Base-by-base conservation (phyloP, 257 asterid genomes). In the Forsythia viridissima region DNA sequence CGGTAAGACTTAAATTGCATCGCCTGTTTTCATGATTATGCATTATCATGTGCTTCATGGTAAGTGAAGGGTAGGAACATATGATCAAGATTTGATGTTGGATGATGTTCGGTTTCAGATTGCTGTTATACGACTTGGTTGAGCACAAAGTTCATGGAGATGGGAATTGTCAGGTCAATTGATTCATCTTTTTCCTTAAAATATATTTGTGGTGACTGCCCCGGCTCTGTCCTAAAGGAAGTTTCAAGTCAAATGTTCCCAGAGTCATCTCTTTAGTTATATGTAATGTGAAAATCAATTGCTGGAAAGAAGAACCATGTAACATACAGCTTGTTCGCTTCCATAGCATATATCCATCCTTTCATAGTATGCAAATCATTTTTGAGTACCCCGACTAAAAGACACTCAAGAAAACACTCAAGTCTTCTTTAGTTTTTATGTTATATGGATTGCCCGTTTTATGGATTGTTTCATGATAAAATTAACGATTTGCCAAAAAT, bases 71-170 rank as follows among this genome's bases (percentile, higher is more conserved):
- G 70, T 76, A 68, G 48, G 77, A 76, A 74, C 80, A 70, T 61
- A 66, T 74, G 82, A 72, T 37, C 48, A 73, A 74, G 73, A 77
- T 76, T 85, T 84, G 74, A 61, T 77, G 57, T 71, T 81, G 80
- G 48, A 34, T 67, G 66, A 6, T 70, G 57, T 77, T 85, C 72
- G 76, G 52, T 81, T 88, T 83, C 95, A 96, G 99, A 83, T 93
- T 96, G 90, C 85, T 89, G 91, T 80, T 88, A 61, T 89, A 89
- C 82, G 94, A 89, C 84, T 87, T 96, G 94, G 86, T 89, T 81
- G 99, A 93, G 89, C 92, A 90, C 93, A 91, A 91, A 86, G 92
- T 91, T 80, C 90, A 89, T 82, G 99, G 99, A 86, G 99, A 93
- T 86, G 99, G 99, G 13, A 96, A 96, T 85, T 96, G 99, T 73